Percentiles rank a stretch among this genome's conserved stretches.
These are phyloP conservation scores for Saturnispora sekii DNA, from an alignment of 805 yeast genomes.

Conservation along the genomic window DNA sequence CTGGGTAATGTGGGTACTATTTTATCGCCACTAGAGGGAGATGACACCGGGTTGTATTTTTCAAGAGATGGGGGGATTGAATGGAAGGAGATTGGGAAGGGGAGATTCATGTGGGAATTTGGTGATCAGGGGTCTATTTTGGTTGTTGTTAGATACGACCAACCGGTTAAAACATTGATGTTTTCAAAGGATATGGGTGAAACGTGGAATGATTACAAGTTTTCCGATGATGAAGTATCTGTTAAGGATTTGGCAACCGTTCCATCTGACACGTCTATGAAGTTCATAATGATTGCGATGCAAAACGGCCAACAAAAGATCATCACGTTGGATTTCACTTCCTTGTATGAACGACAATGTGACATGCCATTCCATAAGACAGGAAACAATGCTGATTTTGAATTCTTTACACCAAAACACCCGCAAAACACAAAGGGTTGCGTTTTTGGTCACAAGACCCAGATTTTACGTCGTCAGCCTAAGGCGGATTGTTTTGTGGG, in stretches of 20 bases:
- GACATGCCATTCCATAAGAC: conserved; percentile 27
- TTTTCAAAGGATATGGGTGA: conserved; percentile 77
- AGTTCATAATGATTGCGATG: conserved; percentile 59
- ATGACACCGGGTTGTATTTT: conserved; percentile 53
- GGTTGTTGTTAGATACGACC: conserved; percentile 53
- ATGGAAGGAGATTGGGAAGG: conserved; percentile 73
- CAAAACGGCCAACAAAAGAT: conserved; percentile 22
- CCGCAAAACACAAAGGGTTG: conserved; percentile 44
- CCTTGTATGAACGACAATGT: conserved; percentile 46
- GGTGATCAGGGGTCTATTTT: conserved; percentile 92
- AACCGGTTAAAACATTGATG: conserved; percentile 44
- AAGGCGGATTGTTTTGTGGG: conserved; percentile 64
- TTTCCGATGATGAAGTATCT: conserved; percentile 44
- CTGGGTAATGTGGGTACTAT: conserved; percentile 82
- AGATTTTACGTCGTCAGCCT: conserved; percentile 47
- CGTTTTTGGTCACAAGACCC: conserved; percentile 61
- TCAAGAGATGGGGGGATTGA: conserved; percentile 86
- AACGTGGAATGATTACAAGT: conserved; percentile 60
- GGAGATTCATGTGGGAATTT: conserved; percentile 84
- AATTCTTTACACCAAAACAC: conserved; percentile 51
- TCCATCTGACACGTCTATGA: conserved; percentile 82
- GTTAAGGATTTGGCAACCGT: conserved; percentile 77
- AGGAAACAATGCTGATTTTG: conserved; percentile 42
- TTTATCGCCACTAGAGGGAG: conserved; percentile 35
- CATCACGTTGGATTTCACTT: conserved; percentile 49